Base-by-base conservation (phyloP, 2,329 filamentous ascomycete genomes). In the Gnomoniopsis smithogilvyi region DNA sequence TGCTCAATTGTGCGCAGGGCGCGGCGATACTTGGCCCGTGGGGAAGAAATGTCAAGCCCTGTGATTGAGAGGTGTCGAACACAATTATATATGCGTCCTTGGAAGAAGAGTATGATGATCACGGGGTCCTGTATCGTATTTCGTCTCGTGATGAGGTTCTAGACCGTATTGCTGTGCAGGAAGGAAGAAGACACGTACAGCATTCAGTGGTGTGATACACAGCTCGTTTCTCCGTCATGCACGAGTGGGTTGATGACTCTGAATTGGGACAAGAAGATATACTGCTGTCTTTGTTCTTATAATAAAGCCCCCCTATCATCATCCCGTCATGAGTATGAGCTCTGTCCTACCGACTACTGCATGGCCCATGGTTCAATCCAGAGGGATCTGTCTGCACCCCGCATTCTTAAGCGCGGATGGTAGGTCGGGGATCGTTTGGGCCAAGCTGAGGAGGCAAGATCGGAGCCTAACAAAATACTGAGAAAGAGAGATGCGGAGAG, bases 111-210 rank as follows among this genome's bases (percentile, higher is more conserved):
- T 7, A n/a, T 33, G 24, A 10, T 10, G 24, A 17, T 26, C 26
- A 46, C 38, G 43, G 51, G 24, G 24, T 41, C 46, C 46, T 58
- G 47, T 57, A 50, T 49, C 41, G 54, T 58, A 17, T 22, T 19
- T 22, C 47, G 49, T 55, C 55, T 59, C 51, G 55, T 61, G 59
- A 51, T 55, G 51, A 33, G 45, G 26, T 41, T 54, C 33, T 36
- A 43, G 47, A 36, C 55, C 53, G 4, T 8, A 58, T 51, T 48
- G 55, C 59, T 38, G 53, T 51, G 53, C 51, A 46, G 59, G 55
- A 38, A 51, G 59, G 57, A 51, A 61, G 59, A 33, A 36, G 22
- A 26, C 8, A 8, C 8, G 26, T 30, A 30, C 26, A 30, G 26
- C 26, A 19, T 17, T 7, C 17, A 21, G 50, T 61, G 59, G 51